Conservation (phyloP, 2,329 filamentous ascomycete genomes). For the Microdochium bolleyi region DNA sequence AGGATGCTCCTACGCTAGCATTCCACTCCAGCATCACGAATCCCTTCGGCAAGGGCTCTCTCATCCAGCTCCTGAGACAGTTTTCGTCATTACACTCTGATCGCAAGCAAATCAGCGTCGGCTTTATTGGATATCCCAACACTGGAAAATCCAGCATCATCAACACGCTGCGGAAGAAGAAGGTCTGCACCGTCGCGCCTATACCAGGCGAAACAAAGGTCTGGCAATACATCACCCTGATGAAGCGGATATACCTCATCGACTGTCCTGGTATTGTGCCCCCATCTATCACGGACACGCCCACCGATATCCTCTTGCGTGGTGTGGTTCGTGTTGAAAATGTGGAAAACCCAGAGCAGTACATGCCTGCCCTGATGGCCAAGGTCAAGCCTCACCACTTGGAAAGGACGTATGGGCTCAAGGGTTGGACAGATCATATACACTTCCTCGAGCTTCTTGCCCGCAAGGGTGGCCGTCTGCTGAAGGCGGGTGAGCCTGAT, state of each 20-base stretch:
- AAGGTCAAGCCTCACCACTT: conserved; percentile 82
- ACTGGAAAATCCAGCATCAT: conserved; percentile 96
- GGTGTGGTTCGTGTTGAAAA: conserved; percentile 94
- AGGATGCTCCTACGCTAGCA: conserved; percentile 86
- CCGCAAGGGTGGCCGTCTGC: conserved; percentile 74
- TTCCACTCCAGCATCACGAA: conserved; percentile 95
- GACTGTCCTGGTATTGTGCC: conserved; percentile 96
- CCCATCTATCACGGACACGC: conserved; percentile 73
- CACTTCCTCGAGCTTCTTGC: conserved; percentile 84
- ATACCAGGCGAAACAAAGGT: conserved; percentile 97
- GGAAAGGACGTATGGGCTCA: conserved; percentile 86
- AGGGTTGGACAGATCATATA: conserved; percentile 66
- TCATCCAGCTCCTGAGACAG: conserved; percentile 87
- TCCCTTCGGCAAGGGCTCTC: conserved; percentile 89
- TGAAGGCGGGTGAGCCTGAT: conserved; percentile 92
- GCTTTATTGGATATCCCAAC: conserved; percentile 81
- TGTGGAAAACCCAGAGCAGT: conserved; percentile 92
- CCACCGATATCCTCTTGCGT: conserved; percentile 80
- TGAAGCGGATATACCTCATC: conserved; percentile 89
- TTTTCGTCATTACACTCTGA: conserved; percentile 86
- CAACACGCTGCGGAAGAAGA: conserved; percentile 90
- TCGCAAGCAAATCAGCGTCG: conserved; percentile 90
- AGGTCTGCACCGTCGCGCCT: conserved; percentile 86
- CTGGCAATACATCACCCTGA: conserved; percentile 95
- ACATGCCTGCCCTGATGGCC: conserved; percentile 74